These are phyloP conservation scores for Rhodotorula graminis DNA, from an alignment of 768 basidiomycete species.

Conservation along the genomic window DNA sequence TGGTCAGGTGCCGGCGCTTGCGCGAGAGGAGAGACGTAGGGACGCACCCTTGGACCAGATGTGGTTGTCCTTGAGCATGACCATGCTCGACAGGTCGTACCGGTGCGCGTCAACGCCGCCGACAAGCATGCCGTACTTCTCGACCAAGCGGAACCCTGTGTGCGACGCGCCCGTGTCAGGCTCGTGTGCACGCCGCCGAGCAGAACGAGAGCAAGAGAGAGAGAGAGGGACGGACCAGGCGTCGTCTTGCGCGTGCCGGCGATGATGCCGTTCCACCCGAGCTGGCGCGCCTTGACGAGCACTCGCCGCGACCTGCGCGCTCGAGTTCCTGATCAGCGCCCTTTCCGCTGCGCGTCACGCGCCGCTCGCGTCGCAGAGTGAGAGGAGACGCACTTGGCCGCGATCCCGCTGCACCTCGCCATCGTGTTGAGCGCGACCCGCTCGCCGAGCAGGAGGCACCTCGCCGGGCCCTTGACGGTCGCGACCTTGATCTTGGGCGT, in stretches of 20 bases:
- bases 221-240: slow-evolving; percentile 52
- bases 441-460: slow-evolving; percentile 84
- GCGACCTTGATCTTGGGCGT: slow-evolving; percentile 59
- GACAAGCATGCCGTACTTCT: slow-evolving; percentile 98
- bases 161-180: slow-evolving; percentile 47
- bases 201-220: slow-evolving; percentile 44
- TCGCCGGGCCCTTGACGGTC: slow-evolving; percentile 81
- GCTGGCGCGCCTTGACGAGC: slow-evolving; percentile 67
- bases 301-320: slow-evolving; percentile 68
- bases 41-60: slow-evolving; percentile 84
- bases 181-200: neutral
- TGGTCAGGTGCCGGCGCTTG: neutral
- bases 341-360: no score
- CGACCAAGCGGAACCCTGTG: slow-evolving; percentile 77
- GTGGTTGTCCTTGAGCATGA: slow-evolving; percentile 99
- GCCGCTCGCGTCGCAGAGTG: neutral
- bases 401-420: slow-evolving; percentile 93
- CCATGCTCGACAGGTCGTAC: slow-evolving; percentile 96
- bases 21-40: no score
- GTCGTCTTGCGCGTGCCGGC: slow-evolving; percentile 98
- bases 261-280: slow-evolving; percentile 78
- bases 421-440: slow-evolving; percentile 87
- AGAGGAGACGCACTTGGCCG: slow-evolving; percentile 66
- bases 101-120: slow-evolving; percentile 94
- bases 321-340: neutral